These are phyloP conservation scores for Leishmania guyanensis DNA, from an alignment of 208 protist genomes.

Conservation along the genomic window DNA sequence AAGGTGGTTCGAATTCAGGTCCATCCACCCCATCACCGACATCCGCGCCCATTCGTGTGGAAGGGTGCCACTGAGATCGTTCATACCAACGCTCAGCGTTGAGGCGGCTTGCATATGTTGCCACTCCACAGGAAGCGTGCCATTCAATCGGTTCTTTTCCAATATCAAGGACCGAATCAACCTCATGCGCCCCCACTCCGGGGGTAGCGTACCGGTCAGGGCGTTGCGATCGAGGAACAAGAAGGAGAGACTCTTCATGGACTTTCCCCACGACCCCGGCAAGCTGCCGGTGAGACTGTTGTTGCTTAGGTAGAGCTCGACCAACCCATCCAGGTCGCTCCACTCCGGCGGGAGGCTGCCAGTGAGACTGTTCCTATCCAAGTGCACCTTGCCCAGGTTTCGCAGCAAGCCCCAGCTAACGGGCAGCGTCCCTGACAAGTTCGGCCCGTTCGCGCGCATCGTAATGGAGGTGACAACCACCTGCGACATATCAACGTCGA, in stretches of 20 bases:
- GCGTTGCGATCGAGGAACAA: conserved; percentile 7
- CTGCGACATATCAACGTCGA: conserved; percentile 1
- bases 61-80: conserved; percentile 15
- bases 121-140: neutral
- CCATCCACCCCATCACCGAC: neutral
- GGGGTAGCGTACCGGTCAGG: conserved; percentile 17
- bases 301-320: neutral
- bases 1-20: conserved; percentile 1
- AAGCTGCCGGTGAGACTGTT: neutral
- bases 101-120: neutral
- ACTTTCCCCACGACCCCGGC: neutral
- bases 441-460: neutral
- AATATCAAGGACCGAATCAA: neutral
- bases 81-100: neutral
- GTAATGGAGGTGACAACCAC: conserved; percentile 6
- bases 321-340: neutral
- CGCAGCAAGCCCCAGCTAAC: conserved; percentile 2
- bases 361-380: neutral
- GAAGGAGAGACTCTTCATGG: neutral
- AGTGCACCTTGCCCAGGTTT: neutral
- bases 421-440: neutral
- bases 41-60: conserved; percentile 8
- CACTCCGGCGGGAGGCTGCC: conserved; percentile 7
- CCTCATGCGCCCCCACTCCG: conserved; percentile 8
- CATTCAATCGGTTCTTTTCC: neutral